Conservation (phyloP, 306 rosid species). For the Prinsepia uniflora region DNA sequence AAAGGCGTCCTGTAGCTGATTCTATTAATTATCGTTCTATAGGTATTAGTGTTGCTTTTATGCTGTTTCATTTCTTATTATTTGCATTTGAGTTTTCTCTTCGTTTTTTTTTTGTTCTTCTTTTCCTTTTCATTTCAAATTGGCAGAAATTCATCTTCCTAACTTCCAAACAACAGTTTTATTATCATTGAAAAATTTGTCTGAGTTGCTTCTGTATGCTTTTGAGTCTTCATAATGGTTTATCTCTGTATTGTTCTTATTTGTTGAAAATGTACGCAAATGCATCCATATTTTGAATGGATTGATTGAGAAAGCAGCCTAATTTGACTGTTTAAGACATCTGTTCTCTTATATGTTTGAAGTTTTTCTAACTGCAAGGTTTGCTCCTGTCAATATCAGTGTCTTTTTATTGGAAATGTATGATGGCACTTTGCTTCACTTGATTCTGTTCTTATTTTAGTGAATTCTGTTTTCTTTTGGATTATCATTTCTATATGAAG, state of each 20-base stretch:
- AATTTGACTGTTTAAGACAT: not conserved
- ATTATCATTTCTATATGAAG: not conserved
- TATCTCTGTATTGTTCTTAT: not conserved
- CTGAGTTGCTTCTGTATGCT: constrained; percentile 10
- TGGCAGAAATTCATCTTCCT: not conserved
- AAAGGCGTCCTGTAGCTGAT: constrained; percentile 61
- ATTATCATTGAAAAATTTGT: not conserved
- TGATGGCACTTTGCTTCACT: not conserved
- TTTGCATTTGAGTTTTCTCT: not conserved
- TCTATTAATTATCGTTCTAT: constrained; percentile 65
- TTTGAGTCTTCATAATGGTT: constrained; percentile 4
- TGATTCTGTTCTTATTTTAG: not conserved
- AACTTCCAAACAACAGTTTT: not conserved
- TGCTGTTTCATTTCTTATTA: not conserved
- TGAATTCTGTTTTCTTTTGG: not conserved
- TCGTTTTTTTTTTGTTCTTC: not conserved
- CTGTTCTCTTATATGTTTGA: not conserved
- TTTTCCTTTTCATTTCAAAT: not conserved
- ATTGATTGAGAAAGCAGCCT: not conserved
- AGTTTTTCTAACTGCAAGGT: not conserved
- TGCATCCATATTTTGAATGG: constrained; percentile 1
- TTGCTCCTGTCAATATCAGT: not conserved
- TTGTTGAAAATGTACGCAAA: not conserved
- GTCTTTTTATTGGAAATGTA: not conserved
- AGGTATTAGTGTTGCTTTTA: constrained; percentile 50